These are phyloP conservation scores for Dioscorea dumetorum DNA, from an alignment of 106 monocot genomes.

Conservation along the genomic window DNA sequence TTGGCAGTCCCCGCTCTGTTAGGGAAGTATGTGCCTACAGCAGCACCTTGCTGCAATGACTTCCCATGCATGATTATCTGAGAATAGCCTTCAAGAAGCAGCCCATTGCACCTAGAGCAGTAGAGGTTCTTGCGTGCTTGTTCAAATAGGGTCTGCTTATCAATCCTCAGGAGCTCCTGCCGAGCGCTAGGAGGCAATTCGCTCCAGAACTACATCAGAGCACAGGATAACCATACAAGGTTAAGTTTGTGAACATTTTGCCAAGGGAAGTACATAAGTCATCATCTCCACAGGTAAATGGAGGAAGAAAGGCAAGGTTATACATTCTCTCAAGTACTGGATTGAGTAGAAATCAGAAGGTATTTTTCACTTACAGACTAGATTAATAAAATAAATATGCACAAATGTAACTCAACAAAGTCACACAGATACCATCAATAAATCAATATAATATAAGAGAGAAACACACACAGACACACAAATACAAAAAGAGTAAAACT, in stretches of 20 bases:
- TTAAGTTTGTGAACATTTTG: neutral
- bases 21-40: conserved; percentile 4
- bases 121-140: conserved; percentile 90
- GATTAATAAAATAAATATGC: neutral
- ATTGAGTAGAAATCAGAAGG: neutral
- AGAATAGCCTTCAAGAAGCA: conserved; percentile 84
- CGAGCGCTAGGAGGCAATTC: conserved; percentile 56
- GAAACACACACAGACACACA: too few relatives aligned
- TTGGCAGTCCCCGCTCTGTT: conserved; percentile 19
- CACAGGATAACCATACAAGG: neutral
- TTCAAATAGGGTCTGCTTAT: conserved; percentile 90
- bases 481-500: too few relatives aligned
- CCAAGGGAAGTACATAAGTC: neutral
- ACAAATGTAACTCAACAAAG: too few relatives aligned
- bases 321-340: neutral
- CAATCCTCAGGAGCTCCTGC: conserved; percentile 65
- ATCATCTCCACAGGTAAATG: neutral
- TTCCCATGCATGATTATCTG: conserved; percentile 83
- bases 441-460: too few relatives aligned
- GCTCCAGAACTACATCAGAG: conserved; percentile 67
- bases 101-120: conserved; percentile 94
- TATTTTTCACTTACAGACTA: neutral
- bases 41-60: conserved; percentile 57
- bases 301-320: neutral
- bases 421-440: too few relatives aligned